These are phyloP conservation scores for Leishmania tropica DNA, from an alignment of 208 protist genomes.

Conservation along the genomic window DNA sequence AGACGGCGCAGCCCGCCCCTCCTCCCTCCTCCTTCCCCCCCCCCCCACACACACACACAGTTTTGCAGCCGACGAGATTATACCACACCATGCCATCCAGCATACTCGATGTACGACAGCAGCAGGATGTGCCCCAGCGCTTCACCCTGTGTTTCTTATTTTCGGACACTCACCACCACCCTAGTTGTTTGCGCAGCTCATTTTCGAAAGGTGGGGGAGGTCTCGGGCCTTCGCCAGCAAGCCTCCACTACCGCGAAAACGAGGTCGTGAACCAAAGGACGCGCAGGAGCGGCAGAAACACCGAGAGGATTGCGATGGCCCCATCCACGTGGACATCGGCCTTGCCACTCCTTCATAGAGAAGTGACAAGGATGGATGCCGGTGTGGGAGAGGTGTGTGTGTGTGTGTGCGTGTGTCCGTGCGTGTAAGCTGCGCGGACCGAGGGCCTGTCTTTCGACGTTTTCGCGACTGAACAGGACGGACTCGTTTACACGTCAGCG, in stretches of 20 bases:
- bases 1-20: not conserved
- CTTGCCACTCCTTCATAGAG: not conserved
- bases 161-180: not conserved
- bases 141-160: not conserved
- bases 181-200: not conserved
- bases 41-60: not conserved
- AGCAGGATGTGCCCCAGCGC: not conserved
- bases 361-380: not conserved
- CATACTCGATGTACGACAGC: slow-evolving; percentile 2
- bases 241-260: not conserved
- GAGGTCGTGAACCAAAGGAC: not conserved
- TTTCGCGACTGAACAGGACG: not conserved
- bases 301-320: not conserved
- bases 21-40: not conserved
- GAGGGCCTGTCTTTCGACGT: not conserved
- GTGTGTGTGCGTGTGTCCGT: not conserved
- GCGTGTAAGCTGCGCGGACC: not conserved
- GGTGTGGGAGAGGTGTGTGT: not conserved
- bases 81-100: not conserved
- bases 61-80: not conserved
- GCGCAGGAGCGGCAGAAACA: not conserved
- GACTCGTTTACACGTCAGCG: not conserved
- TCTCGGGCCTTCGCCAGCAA: too few relatives aligned
- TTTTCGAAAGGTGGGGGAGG: not conserved
- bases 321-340: not conserved